These are phyloP conservation scores for Acidomyces sp. DNA, from an alignment of 495 filamentous ascomycete species.

Conservation along the genomic window DNA sequence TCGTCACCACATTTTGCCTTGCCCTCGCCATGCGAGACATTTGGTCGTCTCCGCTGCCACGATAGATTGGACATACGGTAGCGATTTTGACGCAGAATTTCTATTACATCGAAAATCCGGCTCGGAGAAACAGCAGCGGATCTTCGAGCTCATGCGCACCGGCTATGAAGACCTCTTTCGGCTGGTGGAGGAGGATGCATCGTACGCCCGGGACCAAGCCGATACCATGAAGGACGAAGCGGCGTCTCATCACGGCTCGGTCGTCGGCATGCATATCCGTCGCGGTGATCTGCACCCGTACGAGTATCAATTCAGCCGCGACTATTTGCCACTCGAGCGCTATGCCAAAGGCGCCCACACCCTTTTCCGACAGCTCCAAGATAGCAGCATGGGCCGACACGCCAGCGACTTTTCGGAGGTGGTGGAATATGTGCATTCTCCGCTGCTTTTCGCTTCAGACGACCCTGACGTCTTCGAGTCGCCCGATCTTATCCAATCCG, in stretches of 20 bases:
- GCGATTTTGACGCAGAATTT: constrained; percentile 38
- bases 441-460: constrained; percentile 52
- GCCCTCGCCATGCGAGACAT: constrained; percentile 54
- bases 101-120: constrained; percentile 36
- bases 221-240: constrained; percentile 33
- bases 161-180: constrained; percentile 56
- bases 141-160: constrained; percentile 46
- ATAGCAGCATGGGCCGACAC: neutral
- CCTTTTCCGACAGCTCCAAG: constrained; percentile 2
- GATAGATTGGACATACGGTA: constrained; percentile 41
- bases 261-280: constrained; percentile 59
- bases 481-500: constrained; percentile 35
- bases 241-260: constrained; percentile 28
- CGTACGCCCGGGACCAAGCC: constrained; percentile 40
- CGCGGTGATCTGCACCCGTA: constrained; percentile 55
- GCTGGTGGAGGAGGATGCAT: constrained; percentile 41
- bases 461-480: constrained; percentile 52
- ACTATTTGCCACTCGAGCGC: constrained; percentile 52
- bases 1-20: constrained; percentile 50
- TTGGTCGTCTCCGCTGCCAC: constrained; percentile 56
- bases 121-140: constrained; percentile 36
- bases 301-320: constrained; percentile 51
- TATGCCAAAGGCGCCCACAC: constrained; percentile 39
- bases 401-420: constrained; percentile 24
- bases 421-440: constrained; percentile 17